phyloP scores from a whole-genome alignment of 495 filamentous ascomycete genomes.

The Podospora anserina region DNA sequence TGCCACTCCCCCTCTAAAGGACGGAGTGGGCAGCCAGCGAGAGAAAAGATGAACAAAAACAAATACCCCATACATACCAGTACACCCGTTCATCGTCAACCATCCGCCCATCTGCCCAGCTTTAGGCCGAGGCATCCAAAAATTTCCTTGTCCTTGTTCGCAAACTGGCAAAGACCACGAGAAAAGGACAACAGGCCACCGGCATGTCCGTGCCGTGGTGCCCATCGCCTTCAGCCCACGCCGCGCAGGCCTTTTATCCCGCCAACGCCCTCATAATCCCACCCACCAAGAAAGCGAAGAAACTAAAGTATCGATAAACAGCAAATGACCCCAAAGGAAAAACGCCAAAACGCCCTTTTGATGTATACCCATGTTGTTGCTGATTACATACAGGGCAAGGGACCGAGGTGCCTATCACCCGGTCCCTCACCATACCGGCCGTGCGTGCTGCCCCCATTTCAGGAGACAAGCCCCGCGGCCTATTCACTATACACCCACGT shows the following conservation, averaged over 20 bases:
- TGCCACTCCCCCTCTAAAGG: not conserved
- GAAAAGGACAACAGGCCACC: not conserved
- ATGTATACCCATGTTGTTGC: conserved; percentile 29
- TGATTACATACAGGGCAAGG: conserved; percentile 21
- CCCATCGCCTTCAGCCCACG: not conserved
- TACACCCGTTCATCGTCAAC: not conserved
- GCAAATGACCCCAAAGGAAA: conserved; percentile 10
- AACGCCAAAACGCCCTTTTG: conserved; percentile 27
- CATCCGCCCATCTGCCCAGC: conserved; percentile 3
- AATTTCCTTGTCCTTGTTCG: not conserved
- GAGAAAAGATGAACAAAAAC: conserved; percentile 3
- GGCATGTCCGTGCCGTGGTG: not conserved
- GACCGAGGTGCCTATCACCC: not conserved
- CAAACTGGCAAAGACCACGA: not conserved
- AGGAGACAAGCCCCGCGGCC: not conserved
- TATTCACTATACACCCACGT: conserved; percentile 8
- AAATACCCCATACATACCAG: not conserved
- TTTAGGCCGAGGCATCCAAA: not conserved
- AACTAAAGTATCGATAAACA: conserved; percentile 12
- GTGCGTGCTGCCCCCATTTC: not conserved
- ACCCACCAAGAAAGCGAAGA: conserved; percentile 8
- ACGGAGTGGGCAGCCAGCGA: not conserved
- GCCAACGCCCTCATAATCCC: conserved; percentile 4
- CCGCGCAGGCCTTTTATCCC: not conserved
- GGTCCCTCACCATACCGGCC: not conserved